A percentile compares a stretch with the other conserved stretches of the same genome.
Conservation (phyloP, 345 rosid genomes). For the Citrus glauca region DNA sequence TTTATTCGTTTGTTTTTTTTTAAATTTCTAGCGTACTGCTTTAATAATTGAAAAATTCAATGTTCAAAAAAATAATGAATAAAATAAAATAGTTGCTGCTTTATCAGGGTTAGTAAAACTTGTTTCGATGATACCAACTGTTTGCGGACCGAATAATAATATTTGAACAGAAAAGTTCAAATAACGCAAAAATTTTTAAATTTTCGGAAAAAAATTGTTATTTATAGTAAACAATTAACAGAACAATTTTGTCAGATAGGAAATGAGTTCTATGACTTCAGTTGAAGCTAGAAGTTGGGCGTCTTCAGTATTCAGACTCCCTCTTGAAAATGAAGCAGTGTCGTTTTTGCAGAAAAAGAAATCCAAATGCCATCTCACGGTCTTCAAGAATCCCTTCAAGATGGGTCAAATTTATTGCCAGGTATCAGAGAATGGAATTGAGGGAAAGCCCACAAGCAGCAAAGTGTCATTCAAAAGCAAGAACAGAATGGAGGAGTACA, state of each 20-base stretch:
- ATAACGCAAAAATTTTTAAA: no score
- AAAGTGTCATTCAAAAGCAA: conserved; percentile 34
- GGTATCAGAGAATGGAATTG: conserved; percentile 40
- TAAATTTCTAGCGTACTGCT: no score
- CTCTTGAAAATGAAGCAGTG: conserved; percentile 18
- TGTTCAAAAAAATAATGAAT: no score
- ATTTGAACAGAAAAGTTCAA: no score
- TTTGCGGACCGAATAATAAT: no score
- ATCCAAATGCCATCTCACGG: conserved; percentile 13
- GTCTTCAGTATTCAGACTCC: conserved; percentile 18
- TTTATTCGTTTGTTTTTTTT: no score
- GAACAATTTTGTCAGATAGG: background rate
- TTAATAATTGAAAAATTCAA: no score
- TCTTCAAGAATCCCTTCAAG: conserved; percentile 20
- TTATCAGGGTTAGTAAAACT: no score
- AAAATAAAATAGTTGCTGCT: no score
- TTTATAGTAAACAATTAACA: background rate
- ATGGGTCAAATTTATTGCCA: conserved; percentile 35
- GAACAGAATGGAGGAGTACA: conserved; percentile 64
- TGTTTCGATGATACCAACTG: no score
- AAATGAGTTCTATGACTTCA: conserved; percentile 26
- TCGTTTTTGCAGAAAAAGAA: conserved; percentile 9
- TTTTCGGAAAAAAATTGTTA: no score
- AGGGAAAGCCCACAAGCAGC: conserved; percentile 26
- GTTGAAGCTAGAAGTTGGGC: conserved; percentile 23